Evolutionary conservation across 75 land plant genomes (phyloP), one percentile per base, ranked within the genome.

Genomic region (Cunninghamia lanceolata): DNA sequence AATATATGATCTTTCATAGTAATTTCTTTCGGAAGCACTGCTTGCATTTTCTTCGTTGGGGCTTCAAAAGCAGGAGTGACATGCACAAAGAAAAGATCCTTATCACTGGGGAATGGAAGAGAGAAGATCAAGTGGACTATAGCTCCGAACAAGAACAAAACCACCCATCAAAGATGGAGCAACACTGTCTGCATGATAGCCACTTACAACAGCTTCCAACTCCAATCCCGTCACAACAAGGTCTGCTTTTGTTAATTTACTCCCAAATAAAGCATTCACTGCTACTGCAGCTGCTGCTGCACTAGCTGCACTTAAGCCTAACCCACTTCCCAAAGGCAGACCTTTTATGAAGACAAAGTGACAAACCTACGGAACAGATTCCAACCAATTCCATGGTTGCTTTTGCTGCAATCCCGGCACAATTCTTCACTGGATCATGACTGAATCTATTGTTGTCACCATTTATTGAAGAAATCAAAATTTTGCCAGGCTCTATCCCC

Each of bases 201-300:
- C 99, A 83, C 97, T 95, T 11, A 98, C 99, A 82, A 90, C 91
- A 8, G 93, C 92, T 88, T 98, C 99, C 0, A 96, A 96, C 63
- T 96, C 95, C 42, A 98, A 85, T n/a, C 96, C 96, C 1, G 99
- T 99, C n/a, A 92, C 84, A 50, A 98, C 99, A 38, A 98, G 95
- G 6, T 95, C 92, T 11, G 86, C 75, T 50, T 83, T 88, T 13
- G 90, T 77, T 19, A 98, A 85, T 43, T 80, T 89, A 45, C 88
- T 85, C 34, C 99, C 99, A 79, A 98, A 98, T 13, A 98, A 54
- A 30, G 88, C 99, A 84, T 94, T 94, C 45, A 97, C 99, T 5
- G 99, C 99, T 21, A 91, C 94, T 14, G 99, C 99, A 2, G 98
- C 98, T 4, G 99, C 99, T 19, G 99, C 99, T 56, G 99, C 99